phyloP scores from a whole-genome alignment of 139 green algal genomes.

The Nannochloris sp. region DNA sequence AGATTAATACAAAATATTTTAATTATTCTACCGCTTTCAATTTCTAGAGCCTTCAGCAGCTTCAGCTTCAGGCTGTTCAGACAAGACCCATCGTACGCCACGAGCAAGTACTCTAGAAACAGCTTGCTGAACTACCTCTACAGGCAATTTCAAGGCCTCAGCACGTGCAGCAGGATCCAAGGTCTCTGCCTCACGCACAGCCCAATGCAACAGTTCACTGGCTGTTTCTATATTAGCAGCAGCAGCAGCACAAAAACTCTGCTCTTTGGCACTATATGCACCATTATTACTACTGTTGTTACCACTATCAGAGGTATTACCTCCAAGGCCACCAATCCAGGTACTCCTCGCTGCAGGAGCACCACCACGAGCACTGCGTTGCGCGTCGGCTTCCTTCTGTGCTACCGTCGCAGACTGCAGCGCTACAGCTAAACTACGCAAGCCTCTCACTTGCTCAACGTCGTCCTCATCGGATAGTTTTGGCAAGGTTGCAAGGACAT shows the following conservation, averaged over 20 bases:
- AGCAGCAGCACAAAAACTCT: neutral
- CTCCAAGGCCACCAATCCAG: too few relatives aligned
- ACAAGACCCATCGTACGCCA: constrained; percentile 7
- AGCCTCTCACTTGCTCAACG: constrained; percentile 33
- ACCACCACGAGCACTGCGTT: too few relatives aligned
- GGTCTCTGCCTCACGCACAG: neutral
- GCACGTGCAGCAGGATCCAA: constrained; percentile 11
- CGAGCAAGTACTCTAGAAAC: constrained; percentile 6
- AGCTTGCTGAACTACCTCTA: constrained; percentile 13
- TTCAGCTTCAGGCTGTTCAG: neutral
- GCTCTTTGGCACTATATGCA: too few relatives aligned
- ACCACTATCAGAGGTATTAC: too few relatives aligned
- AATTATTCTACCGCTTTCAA: too few relatives aligned
- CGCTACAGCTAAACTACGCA: constrained; percentile 17
- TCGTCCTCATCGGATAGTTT: constrained; percentile 24
- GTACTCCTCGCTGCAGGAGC: too few relatives aligned
- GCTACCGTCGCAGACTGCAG: constrained; percentile 9
- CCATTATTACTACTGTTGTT: too few relatives aligned
- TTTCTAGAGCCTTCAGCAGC: neutral
- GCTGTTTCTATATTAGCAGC: neutral
- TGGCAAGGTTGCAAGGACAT: constrained; percentile 29
- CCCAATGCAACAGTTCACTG: neutral
- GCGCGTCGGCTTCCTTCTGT: neutral
- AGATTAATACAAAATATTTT: too few relatives aligned
- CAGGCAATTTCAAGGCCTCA: constrained; percentile 20